Base-by-base conservation (phyloP, 257 asterid species). In the Linaria vulgaris region DNA sequence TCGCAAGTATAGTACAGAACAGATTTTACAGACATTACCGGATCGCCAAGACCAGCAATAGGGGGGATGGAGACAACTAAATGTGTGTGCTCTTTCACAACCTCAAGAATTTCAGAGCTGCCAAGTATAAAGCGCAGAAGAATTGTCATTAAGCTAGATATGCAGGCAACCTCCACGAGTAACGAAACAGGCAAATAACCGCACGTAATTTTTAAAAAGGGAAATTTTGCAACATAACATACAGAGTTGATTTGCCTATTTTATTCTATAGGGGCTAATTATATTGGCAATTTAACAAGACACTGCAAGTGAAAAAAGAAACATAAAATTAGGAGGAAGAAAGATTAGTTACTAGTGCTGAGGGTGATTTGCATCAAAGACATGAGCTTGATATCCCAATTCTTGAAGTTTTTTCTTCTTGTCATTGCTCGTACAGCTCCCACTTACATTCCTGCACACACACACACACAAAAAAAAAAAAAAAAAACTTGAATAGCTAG, bases 11-110 rank as follows among this genome's bases (percentile, higher is more conserved):
- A n/a, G n/a, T 13, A 59, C 8, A 37, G 5, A 17, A 31, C 8
- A 57, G 12, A 11, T 48, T 57, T 22, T 11, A 16, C 2, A 31
- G 57, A 72, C 61, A 61, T 84, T n/a, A 86, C 98, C 84, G 88
- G 91, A 88, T 91, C 95, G 25, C 95, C 95, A 64, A 66, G 47
- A 55, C 85, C 88, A 20, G 56, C 61, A 25, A 83, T 61, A 27
- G 98, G 85, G 8, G 98, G 97, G 39, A 85, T 58, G 16, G 97
- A 89, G 47, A 89, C 69, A 48, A 92, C 82, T 15, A 92, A 83
- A 74, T 89, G 97, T 0, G 95, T 77, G 57, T 89, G 89, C 56
- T 64, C 61, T 67, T 76, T 83, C 77, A 89, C 55, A 56, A 72
- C 76, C 75, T 92, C 89, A 37, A 89, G 81, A 45, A 92, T 79